Conservation (phyloP, 768 basidiomycete genomes). For the Mycena vitilis region DNA sequence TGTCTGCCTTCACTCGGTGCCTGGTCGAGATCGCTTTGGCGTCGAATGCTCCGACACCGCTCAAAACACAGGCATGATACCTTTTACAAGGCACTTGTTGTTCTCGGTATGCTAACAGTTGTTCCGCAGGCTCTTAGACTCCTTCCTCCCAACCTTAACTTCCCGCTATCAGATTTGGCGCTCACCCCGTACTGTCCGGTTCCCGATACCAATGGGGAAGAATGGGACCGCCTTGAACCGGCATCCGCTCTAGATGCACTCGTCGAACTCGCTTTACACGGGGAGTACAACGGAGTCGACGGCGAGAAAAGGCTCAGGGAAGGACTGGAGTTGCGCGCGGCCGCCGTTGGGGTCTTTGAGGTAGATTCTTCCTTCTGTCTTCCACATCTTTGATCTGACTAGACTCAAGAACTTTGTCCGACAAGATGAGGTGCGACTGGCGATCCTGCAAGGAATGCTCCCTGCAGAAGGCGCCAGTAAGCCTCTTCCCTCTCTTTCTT, state of each 20-base stretch:
- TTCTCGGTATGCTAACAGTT: slow-evolving; percentile 30
- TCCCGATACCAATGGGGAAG: slow-evolving; percentile 88
- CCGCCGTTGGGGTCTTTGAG: slow-evolving; percentile 87
- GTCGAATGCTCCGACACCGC: slow-evolving; percentile 89
- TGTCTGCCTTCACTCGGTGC: slow-evolving; percentile 73
- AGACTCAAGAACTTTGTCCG: slow-evolving; percentile 75
- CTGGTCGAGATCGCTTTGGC: slow-evolving; percentile 90
- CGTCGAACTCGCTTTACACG: slow-evolving; percentile 85
- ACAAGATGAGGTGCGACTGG: slow-evolving; percentile 75
- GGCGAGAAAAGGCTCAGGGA: slow-evolving; percentile 70
- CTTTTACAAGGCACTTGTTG: slow-evolving; percentile 21
- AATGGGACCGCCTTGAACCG: slow-evolving; percentile 89
- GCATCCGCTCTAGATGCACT: slow-evolving; percentile 86
- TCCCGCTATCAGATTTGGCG: slow-evolving; percentile 74
- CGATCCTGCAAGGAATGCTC: slow-evolving; percentile 79
- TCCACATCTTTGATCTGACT: slow-evolving; percentile 13
- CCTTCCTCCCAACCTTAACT: slow-evolving; percentile 61
- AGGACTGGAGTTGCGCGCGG: slow-evolving; percentile 78
- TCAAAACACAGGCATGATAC: slow-evolving; percentile 83
- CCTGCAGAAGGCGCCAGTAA: slow-evolving; percentile 62
- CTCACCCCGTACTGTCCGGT: slow-evolving; percentile 82
- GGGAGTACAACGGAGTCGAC: slow-evolving; percentile 84
- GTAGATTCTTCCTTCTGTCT: slow-evolving; percentile 52
- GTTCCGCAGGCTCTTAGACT: slow-evolving; percentile 56
- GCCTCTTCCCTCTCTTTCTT: slow-evolving; percentile 19